Evolutionary conservation across 2,329 filamentous ascomycete species (phyloP).

Genomic region (Rachicladosporium sp.): DNA sequence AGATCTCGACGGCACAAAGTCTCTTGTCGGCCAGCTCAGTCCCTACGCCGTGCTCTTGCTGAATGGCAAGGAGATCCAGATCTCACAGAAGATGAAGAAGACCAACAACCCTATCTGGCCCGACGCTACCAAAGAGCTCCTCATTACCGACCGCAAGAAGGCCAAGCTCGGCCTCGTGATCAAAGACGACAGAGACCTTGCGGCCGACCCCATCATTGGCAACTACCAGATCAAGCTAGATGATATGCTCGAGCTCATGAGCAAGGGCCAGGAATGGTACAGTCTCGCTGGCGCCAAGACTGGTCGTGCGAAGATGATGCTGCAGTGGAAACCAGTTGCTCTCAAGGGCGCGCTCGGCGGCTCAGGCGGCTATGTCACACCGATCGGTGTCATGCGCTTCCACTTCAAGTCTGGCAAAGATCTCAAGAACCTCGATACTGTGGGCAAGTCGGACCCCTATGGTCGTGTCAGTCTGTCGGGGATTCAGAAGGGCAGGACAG

Average conservation of each 20-base stretch:
- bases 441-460: conserved; percentile 96
- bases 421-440: conserved; percentile 81
- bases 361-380: conserved; percentile 80
- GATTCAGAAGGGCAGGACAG: conserved; percentile 79
- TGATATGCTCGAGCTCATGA: conserved; percentile 81
- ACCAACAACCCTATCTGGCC: conserved; percentile 97
- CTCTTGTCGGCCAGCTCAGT: conserved; percentile 78
- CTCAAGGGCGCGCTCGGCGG: conserved; percentile 64
- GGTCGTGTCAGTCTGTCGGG: conserved; percentile 79
- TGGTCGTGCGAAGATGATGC: conserved; percentile 77
- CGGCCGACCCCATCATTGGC: conserved; percentile 71
- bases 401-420: conserved; percentile 76
- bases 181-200: conserved; percentile 87
- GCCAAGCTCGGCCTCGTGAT: conserved; percentile 84
- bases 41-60: conserved; percentile 81
- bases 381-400: conserved; percentile 87
- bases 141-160: conserved; percentile 85
- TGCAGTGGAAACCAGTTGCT: conserved; percentile 92
- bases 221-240: conserved; percentile 92
- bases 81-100: conserved; percentile 84
- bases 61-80: conserved; percentile 83
- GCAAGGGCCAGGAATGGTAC: conserved; percentile 94
- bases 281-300: conserved; percentile 68
- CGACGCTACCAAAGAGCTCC: conserved; percentile 80
- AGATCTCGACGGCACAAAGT: conserved; percentile 85